phyloP scores from a whole-genome alignment of 139 green algal species.

The Chlamydomonas sp. region DNA sequence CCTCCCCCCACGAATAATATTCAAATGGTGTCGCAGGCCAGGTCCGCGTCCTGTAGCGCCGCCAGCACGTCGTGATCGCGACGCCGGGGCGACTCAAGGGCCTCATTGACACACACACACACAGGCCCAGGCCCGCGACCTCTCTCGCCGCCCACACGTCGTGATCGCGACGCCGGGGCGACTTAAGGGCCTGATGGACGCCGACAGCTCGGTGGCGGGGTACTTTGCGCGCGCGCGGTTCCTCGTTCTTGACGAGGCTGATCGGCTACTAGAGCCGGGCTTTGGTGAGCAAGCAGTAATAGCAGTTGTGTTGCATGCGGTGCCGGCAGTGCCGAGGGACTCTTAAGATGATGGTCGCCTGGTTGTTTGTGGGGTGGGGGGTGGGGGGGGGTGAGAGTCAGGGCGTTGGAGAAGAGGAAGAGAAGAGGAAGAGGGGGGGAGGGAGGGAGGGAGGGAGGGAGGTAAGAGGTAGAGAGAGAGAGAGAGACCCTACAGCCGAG shows the following conservation, averaged over 20 bases:
- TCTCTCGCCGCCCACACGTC: constrained; percentile 77
- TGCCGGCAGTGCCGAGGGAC: too few relatives aligned
- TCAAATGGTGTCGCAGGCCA: too few relatives aligned
- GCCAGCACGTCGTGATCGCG: constrained; percentile 92
- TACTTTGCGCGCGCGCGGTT: constrained; percentile 35
- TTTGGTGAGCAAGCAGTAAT: constrained; percentile 76
- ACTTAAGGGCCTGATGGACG: constrained; percentile 52
- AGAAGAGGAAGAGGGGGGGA: too few relatives aligned
- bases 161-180: constrained; percentile 92
- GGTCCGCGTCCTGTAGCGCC: constrained; percentile 49
- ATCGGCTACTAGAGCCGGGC: constrained; percentile 69
- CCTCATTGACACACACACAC: constrained; percentile 54
- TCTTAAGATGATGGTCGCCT: too few relatives aligned
- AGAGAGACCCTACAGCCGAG: too few relatives aligned
- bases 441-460: too few relatives aligned
- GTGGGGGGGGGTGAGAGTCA: too few relatives aligned
- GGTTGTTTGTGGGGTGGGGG: too few relatives aligned
- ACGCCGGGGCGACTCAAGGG: constrained; percentile 79
- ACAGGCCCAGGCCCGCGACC: constrained; percentile 69
- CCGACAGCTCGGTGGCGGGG: constrained; percentile 80
- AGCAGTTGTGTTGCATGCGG: too few relatives aligned
- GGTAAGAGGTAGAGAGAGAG: too few relatives aligned
- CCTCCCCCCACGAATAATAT: too few relatives aligned
- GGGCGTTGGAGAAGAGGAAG: too few relatives aligned
- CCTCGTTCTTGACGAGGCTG: constrained; percentile 72